Evolutionary conservation across 2,329 filamentous ascomycete species (phyloP).

Genomic region (Chalaropsis thielavioides): DNA sequence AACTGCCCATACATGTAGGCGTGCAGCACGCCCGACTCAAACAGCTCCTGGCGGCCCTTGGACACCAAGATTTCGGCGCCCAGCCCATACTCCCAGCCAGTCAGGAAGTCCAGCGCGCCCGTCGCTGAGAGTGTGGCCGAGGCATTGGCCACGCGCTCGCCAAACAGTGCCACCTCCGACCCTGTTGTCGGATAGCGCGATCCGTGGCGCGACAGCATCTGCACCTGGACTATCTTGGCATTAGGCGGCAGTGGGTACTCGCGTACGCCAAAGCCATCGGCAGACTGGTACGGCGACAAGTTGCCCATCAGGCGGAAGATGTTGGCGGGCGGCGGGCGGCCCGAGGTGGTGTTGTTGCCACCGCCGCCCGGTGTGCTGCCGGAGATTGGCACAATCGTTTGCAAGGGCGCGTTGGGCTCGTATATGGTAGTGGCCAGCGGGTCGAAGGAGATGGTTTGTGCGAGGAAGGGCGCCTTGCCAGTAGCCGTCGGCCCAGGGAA

Average conservation of each 20-base stretch:
- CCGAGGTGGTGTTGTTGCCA: not conserved
- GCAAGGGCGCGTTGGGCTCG: constrained; percentile 53
- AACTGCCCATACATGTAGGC: constrained; percentile 58
- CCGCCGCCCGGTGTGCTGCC: constrained; percentile 35
- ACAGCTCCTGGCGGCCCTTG: constrained; percentile 57
- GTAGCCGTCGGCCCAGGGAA: constrained; percentile 56
- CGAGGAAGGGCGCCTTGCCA: constrained; percentile 53
- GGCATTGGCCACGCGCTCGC: constrained; percentile 41
- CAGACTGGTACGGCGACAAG: constrained; percentile 54
- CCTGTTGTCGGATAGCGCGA: constrained; percentile 55
- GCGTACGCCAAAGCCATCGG: constrained; percentile 58
- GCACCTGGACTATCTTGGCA: constrained; percentile 53
- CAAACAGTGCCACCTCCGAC: constrained; percentile 40
- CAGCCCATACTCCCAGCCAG: constrained; percentile 53
- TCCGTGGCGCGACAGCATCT: constrained; percentile 61
- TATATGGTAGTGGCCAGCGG: constrained; percentile 42
- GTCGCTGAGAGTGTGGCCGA: constrained; percentile 39
- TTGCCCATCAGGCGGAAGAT: constrained; percentile 60
- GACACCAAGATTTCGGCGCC: constrained; percentile 59
- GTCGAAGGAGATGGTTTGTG: constrained; percentile 53
- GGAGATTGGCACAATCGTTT: constrained; percentile 53
- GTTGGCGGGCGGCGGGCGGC: constrained; percentile 26
- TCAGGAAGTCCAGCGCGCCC: constrained; percentile 50
- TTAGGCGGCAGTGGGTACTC: constrained; percentile 54
- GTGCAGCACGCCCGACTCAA: constrained; percentile 51